Percentiles rank a stretch among this genome's conserved stretches.
Conservation (phyloP, 371 early-diverging fungal genomes). For the Phascolomyces articulosus region DNA sequence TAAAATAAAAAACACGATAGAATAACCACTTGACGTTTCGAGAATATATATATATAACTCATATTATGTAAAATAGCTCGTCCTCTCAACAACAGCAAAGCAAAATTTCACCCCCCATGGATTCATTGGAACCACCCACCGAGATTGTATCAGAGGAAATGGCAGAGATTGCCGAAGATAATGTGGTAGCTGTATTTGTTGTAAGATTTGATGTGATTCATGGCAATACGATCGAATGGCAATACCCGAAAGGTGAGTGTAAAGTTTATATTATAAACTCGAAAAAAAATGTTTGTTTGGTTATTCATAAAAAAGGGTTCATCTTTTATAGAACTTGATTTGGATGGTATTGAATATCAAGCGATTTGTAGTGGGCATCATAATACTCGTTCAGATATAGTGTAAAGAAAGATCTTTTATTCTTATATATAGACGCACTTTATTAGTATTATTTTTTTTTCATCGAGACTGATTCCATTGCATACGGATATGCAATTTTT, state of each 20-base stretch:
- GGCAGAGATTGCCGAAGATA: slow-evolving; percentile 3
- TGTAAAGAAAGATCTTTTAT: slow-evolving; percentile 34
- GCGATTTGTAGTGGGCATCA: slow-evolving; percentile 68
- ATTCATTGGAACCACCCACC: background rate
- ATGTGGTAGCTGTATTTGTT: slow-evolving; percentile 58
- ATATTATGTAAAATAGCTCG: no score
- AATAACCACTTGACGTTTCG: no score
- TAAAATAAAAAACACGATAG: background rate
- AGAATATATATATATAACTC: no score
- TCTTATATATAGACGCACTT: no score
- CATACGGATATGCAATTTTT: no score
- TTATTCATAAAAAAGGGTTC: background rate
- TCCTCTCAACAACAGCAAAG: background rate
- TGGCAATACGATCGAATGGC: slow-evolving; percentile 68
- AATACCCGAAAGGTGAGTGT: slow-evolving; percentile 46
- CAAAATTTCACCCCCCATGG: background rate
- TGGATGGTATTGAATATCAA: slow-evolving; percentile 60
- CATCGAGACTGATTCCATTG: no score
- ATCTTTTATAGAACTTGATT: slow-evolving; percentile 46
- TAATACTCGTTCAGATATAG: slow-evolving; percentile 49
- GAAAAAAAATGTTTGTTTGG: background rate
- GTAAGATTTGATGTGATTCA: slow-evolving; percentile 58
- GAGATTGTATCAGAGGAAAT: background rate
- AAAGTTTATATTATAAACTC: background rate
- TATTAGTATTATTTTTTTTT: background rate